Percentiles rank a stretch among this genome's conserved stretches.
Conservation (phyloP, 768 basidiomycete genomes). For the Mycena amicta region DNA sequence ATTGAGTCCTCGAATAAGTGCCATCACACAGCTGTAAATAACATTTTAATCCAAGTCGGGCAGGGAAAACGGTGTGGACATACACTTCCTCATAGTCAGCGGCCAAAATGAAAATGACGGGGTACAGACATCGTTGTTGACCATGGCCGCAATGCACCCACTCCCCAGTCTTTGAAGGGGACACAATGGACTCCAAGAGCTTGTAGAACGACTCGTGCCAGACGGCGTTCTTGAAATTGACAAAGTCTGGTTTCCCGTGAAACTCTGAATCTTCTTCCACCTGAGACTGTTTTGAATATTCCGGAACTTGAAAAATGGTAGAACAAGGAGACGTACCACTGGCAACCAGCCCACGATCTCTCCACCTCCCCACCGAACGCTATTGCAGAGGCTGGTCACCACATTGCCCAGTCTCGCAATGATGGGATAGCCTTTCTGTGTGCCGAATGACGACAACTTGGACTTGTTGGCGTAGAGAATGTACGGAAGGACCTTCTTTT, state of each 20-base stretch:
- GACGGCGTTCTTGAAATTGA: constrained; percentile 35
- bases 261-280: constrained; percentile 34
- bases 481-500: constrained; percentile 11
- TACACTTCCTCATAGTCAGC: constrained; percentile 52
- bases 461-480: constrained; percentile 28
- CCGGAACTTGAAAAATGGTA: constrained; percentile 1
- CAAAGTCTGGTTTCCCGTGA: constrained; percentile 32
- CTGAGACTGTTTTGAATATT: constrained; percentile 24
- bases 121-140: constrained; percentile 32
- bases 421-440: no score
- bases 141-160: constrained; percentile 31
- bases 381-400: constrained; percentile 13
- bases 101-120: constrained; percentile 39
- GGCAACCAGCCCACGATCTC: constrained; percentile 24
- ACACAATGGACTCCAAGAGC: constrained; percentile 31
- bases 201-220: constrained; percentile 40
- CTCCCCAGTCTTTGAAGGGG: constrained; percentile 24
- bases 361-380: constrained; percentile 19
- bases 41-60: neutral
- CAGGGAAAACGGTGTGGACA: constrained; percentile 16
- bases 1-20: constrained; percentile 33
- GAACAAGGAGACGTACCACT: constrained; percentile 5
- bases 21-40: constrained; percentile 43
- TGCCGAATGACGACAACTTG: constrained; percentile 23
- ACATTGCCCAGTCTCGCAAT: constrained; percentile 21